Conservation (phyloP, 2,329 filamentous ascomycete genomes). For the Immersiporthe knoxdaviesiana region DNA sequence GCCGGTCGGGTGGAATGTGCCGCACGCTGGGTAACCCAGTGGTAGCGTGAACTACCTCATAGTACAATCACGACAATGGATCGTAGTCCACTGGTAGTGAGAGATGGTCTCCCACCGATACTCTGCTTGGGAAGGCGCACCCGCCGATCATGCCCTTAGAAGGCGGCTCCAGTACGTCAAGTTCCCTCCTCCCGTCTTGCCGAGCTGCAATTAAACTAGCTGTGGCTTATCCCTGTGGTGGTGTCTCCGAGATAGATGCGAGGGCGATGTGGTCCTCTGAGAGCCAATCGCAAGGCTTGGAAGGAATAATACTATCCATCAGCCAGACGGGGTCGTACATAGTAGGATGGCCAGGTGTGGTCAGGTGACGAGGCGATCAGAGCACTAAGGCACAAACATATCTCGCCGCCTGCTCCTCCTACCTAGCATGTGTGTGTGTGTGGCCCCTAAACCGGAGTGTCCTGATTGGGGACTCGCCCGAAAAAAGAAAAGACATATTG, state of each 20-base stretch:
- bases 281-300: neutral
- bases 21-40: neutral
- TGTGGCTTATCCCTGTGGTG: neutral
- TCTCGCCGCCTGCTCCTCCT: neutral
- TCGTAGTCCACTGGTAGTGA: neutral
- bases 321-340: neutral
- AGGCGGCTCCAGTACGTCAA: neutral
- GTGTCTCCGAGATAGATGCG: neutral
- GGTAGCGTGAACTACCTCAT: neutral
- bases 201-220: neutral
- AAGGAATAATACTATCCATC: neutral
- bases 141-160: neutral
- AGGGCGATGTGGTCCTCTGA: neutral
- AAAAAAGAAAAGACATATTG: neutral
- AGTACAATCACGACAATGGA: neutral
- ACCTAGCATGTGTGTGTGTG: neutral
- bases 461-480: neutral
- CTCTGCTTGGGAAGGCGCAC: constrained; percentile 16
- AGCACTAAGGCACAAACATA: neutral
- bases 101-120: constrained; percentile 16
- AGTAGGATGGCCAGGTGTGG: no score
- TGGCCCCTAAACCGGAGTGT: neutral
- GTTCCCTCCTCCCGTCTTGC: neutral
- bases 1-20: neutral
- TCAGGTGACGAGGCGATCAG: neutral